Conservation (phyloP, 495 filamentous ascomycete genomes). For the Hypoxylon intermedium region DNA sequence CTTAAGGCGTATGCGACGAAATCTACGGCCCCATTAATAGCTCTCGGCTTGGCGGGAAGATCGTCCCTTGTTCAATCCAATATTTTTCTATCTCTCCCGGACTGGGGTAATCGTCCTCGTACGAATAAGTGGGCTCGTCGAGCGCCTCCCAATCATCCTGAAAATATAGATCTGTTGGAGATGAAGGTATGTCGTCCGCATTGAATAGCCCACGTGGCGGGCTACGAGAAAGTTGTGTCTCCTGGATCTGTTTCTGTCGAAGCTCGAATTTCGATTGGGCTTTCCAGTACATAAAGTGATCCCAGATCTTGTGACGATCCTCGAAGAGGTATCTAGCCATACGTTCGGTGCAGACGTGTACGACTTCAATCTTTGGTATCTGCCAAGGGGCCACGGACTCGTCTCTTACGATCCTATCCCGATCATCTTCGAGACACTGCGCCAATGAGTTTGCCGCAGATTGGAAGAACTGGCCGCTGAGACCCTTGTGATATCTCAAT, state of each 20-base stretch:
- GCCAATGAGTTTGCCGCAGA: background rate
- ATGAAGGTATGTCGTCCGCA: background rate
- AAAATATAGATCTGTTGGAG: background rate
- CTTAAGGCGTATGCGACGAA: too few relatives aligned
- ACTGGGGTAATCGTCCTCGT: background rate
- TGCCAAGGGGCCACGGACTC: background rate
- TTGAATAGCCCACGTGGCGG: background rate
- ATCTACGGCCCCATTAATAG: background rate
- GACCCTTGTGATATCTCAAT: background rate
- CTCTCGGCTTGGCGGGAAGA: background rate
- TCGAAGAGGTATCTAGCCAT: background rate
- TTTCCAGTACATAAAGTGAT: background rate
- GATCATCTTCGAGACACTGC: background rate
- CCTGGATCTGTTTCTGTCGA: background rate
- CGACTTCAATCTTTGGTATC: conserved; percentile 9
- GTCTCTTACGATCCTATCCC: background rate
- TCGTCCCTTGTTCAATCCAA: background rate
- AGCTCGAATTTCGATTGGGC: background rate
- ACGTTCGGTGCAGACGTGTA: conserved; percentile 6
- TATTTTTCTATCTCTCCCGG: background rate
- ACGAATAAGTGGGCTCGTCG: background rate
- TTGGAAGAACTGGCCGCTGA: background rate
- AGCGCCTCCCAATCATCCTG: conserved; percentile 4
- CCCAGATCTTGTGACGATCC: conserved; percentile 1
- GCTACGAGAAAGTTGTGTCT: background rate